Base-by-base conservation (phyloP, 148 eudicot genomes). In the Silene conica region DNA sequence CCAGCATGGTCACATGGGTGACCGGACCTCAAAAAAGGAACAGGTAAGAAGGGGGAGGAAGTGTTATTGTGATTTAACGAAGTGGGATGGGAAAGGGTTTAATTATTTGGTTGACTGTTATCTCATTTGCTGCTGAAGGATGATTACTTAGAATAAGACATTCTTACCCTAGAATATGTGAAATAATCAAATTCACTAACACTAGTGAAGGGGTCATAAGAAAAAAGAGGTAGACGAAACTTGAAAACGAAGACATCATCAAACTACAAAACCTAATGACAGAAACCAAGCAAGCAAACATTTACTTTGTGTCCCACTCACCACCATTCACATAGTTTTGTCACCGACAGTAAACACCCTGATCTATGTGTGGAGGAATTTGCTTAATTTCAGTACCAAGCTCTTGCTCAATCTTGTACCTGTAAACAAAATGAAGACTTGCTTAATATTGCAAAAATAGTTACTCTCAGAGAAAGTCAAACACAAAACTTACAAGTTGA, bases 341-440 rank as follows among this genome's bases (percentile, higher is more conserved):
- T 84, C 83, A 91, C 64, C 75, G 86, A 66, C 97, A 90, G 73
- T 92, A 92, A 71, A 92, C 88, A 46, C 85, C 95, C 85, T 92
- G 92, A 84, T 92, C 97, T 54, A 92, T 92, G 31, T 89, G 95
- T 0, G 97, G 89, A 70, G 97, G 97, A 73, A 92, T 92, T 83
- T 92, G 97, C 84, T 92, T 92, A 55, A 92, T 92, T 87, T 92
- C 97, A 59, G 92, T 92, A 48, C 97, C 97, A 68, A 92, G 90
- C 86, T 92, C 95, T 82, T 92, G 97, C 82, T 92, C 97, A 72
- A 92, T 92, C 85, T 86, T 88, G 83, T 92, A 87, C 89, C 97
- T 92, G 91, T 67, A 63, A 58, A 54, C 23, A 73, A 66, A 63
- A 63, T 5, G 8, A 48, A 58, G 1, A 56, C 52, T 58, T 13